Base-by-base conservation (phyloP, 2,329 filamentous ascomycete genomes). In the Endocalyx cinctus region DNA sequence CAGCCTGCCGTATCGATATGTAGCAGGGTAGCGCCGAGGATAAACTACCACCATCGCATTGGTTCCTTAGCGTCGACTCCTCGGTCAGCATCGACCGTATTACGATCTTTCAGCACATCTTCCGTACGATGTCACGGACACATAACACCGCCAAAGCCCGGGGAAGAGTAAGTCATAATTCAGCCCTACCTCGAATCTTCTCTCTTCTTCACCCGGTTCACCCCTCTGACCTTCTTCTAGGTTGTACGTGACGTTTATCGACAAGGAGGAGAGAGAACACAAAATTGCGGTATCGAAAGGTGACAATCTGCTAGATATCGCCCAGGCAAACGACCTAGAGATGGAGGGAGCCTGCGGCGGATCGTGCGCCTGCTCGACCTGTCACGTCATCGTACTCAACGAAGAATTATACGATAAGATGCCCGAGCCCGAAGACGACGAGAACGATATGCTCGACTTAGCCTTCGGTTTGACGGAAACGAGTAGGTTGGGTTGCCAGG, bases 311-410 rank as follows among this genome's bases (percentile, higher is more conserved):
- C 73, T 98, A 34, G 90, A 97, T 54, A 90, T 98, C 54, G 92
- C 90, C 15, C 90, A 96, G 59, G 87, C 84, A 28, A 78, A 97
- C 61, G 90, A 97, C 55, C 69, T 98, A 26, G 92, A 98, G 61
- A 97, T 98, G 90, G 92, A 98, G 70, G 89, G 92, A 41, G 92
- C 92, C 10, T 98, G 92, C 55, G 92, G 92, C 47, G 92, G 88
- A 15, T 92, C 86, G 20, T 95, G 88, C 63, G 88, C 88, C 34
- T 95, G 88, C 66, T 92, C 85, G 37, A 95, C 88, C 5, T 95
- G 88, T 66, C 88, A 95, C 64, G 82, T 94, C 36, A 88, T 95
- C 42, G 84, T 95, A 23, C 63, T 77, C 38, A 79, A 84, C 52
- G 77, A 85, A 27, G 74, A 76, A 5, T 74, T 79, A 61, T 90